Evolutionary conservation across 2,329 filamentous ascomycete species (phyloP).

Genomic region (Pestalotiopsis sp.): DNA sequence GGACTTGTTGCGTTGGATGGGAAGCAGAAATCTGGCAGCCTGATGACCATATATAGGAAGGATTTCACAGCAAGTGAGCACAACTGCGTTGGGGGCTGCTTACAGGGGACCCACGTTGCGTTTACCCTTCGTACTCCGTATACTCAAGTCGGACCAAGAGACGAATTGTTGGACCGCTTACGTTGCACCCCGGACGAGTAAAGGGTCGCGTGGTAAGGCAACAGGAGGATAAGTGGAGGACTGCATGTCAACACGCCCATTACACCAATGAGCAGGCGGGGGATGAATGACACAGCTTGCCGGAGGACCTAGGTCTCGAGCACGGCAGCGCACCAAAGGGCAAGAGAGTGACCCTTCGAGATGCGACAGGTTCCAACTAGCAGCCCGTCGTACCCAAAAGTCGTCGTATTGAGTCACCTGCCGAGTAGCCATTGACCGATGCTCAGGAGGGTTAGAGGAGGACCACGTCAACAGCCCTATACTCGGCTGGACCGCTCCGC

Average conservation of each 20-base stretch:
- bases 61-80: not conserved
- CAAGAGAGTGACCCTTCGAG: not conserved
- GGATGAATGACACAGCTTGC: constrained; percentile 16
- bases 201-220: constrained; percentile 16
- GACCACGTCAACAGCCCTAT: constrained; percentile 11
- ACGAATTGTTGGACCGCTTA: constrained; percentile 4
- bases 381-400: not conserved
- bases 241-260: constrained; percentile 16
- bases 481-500: not conserved
- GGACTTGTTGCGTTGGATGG: constrained; percentile 9
- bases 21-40: constrained; percentile 9
- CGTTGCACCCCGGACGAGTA: constrained; percentile 22
- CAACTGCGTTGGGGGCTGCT: not conserved
- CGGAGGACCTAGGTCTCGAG: constrained; percentile 2
- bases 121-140: too few relatives aligned
- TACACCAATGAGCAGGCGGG: constrained; percentile 19
- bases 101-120: not conserved
- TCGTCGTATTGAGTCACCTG: constrained; percentile 1
- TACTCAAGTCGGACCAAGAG: not conserved
- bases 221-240: constrained; percentile 20
- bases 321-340: not conserved
- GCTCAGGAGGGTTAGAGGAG: not conserved
- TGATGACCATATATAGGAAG: constrained; percentile 8
- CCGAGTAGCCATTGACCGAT: not conserved
- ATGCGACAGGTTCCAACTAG: not conserved